Percentiles rank a stretch among this genome's conserved stretches.
phyloP scores from a whole-genome alignment of 1,284 basidiomycete species.

The Ceratobasidium sp. region DNA sequence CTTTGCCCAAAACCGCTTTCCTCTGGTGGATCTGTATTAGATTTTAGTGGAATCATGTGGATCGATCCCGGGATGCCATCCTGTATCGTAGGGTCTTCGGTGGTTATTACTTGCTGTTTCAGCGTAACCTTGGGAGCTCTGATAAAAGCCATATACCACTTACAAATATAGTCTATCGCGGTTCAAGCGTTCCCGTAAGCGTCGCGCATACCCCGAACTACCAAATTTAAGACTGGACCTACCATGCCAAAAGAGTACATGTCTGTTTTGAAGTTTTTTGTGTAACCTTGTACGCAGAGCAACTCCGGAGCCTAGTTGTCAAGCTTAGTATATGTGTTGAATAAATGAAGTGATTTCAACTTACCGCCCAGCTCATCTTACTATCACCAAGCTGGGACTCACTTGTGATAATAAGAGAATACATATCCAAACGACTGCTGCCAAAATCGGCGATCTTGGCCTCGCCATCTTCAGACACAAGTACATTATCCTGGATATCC shows the following conservation, averaged over 20 bases:
- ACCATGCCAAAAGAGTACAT: slow-evolving; percentile 27
- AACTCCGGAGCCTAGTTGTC: slow-evolving; percentile 5
- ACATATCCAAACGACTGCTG: neutral
- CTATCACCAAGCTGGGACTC: neutral
- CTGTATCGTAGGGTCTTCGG: too few species aligned
- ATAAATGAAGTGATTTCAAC: neutral
- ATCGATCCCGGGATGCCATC: neutral
- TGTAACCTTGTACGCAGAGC: neutral
- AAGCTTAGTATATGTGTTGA: neutral
- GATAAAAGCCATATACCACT: neutral
- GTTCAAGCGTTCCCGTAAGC: neutral
- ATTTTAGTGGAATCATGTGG: neutral
- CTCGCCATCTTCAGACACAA: neutral
- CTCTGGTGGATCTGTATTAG: neutral
- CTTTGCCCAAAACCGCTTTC: neutral
- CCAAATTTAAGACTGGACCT: neutral
- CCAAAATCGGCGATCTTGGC: slow-evolving; percentile 18
- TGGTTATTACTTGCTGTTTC: too few species aligned
- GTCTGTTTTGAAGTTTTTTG: neutral
- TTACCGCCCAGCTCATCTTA: neutral
- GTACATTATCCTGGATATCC: neutral
- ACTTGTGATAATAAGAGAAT: neutral
- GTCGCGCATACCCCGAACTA: too few species aligned
- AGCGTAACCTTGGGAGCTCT: too few species aligned
- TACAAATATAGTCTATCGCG: neutral